Percentiles rank a stretch among this genome's conserved stretches.
phyloP scores from a whole-genome alignment of 768 basidiomycete genomes.

The Royoungia palumana region DNA sequence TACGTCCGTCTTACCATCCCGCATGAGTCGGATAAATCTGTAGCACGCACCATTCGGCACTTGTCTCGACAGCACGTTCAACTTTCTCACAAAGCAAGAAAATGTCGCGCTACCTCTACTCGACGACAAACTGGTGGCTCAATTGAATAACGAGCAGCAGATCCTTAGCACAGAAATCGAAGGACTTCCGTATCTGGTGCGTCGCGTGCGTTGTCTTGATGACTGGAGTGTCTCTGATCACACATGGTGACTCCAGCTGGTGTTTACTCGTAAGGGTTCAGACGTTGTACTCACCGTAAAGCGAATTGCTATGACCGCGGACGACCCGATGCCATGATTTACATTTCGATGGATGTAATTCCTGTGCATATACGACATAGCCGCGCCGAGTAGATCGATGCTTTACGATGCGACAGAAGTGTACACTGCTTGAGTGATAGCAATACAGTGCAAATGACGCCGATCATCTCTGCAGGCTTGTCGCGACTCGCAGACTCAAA shows the following conservation, averaged over 20 bases:
- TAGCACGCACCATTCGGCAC: conserved; percentile 62
- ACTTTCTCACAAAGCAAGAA: conserved; percentile 55
- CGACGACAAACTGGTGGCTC: conserved; percentile 54
- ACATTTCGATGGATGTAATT: conserved; percentile 19
- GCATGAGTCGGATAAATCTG: neutral
- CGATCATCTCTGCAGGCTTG: too few species aligned
- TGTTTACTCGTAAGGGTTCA: conserved; percentile 76
- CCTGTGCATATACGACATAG: conserved; percentile 12
- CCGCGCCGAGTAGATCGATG: too few species aligned
- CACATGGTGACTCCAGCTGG: conserved; percentile 49
- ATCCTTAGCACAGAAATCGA: conserved; percentile 56
- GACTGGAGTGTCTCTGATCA: conserved; percentile 2
- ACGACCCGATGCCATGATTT: conserved; percentile 28
- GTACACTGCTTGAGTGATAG: too few species aligned
- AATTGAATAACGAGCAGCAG: conserved; percentile 52
- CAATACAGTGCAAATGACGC: too few species aligned
- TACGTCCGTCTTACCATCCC: neutral
- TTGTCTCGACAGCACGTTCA: conserved; percentile 52
- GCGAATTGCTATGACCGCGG: conserved; percentile 41
- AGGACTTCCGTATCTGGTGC: conserved; percentile 71
- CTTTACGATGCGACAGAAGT: too few species aligned
- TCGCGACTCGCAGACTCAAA: too few species aligned
- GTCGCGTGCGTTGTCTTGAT: conserved; percentile 27
- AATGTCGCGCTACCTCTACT: conserved; percentile 44
- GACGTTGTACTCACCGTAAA: conserved; percentile 82